Conservation (phyloP, 805 yeast genomes). For the Torulaspora delbrueckii region DNA sequence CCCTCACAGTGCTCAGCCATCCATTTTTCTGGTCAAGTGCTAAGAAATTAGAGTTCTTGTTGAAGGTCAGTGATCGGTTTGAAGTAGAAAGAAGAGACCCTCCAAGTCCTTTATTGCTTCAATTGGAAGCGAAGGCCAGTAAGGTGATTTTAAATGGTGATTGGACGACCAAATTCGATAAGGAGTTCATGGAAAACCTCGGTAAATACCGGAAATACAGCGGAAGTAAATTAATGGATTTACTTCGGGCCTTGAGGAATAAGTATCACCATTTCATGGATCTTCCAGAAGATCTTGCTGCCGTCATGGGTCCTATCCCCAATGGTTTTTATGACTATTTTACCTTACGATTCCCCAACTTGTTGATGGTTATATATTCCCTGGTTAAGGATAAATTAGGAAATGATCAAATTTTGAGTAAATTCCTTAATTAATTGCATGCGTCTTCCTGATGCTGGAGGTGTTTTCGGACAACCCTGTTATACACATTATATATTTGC, state of each 20-base stretch:
- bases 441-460: neutral
- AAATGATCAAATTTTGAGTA: slow-evolving; percentile 57
- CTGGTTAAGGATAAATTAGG: slow-evolving; percentile 52
- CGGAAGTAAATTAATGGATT: slow-evolving; percentile 71
- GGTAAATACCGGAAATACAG: slow-evolving; percentile 90
- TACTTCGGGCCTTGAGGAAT: slow-evolving; percentile 83
- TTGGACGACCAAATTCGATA: slow-evolving; percentile 75
- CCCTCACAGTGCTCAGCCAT: slow-evolving; percentile 63
- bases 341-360: slow-evolving; percentile 65
- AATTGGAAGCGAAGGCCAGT: slow-evolving; percentile 49
- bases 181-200: slow-evolving; percentile 69
- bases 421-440: slow-evolving; percentile 25
- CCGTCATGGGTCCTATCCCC: slow-evolving; percentile 72
- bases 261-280: slow-evolving; percentile 94
- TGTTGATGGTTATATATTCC: slow-evolving; percentile 69
- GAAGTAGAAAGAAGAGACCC: slow-evolving; percentile 82
- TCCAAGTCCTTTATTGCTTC: slow-evolving; percentile 53
- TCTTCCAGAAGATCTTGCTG: slow-evolving; percentile 61
- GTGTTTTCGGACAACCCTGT: neutral
- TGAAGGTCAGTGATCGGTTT: slow-evolving; percentile 85
- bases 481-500: slow-evolving; percentile 3
- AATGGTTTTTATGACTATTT: slow-evolving; percentile 80
- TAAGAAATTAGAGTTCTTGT: slow-evolving; percentile 73
- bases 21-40: slow-evolving; percentile 82
- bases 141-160: slow-evolving; percentile 55